A percentile compares a stretch with the other conserved stretches of the same genome.
Conservation (phyloP, 257 asterid species). For the Petunia secreta region DNA sequence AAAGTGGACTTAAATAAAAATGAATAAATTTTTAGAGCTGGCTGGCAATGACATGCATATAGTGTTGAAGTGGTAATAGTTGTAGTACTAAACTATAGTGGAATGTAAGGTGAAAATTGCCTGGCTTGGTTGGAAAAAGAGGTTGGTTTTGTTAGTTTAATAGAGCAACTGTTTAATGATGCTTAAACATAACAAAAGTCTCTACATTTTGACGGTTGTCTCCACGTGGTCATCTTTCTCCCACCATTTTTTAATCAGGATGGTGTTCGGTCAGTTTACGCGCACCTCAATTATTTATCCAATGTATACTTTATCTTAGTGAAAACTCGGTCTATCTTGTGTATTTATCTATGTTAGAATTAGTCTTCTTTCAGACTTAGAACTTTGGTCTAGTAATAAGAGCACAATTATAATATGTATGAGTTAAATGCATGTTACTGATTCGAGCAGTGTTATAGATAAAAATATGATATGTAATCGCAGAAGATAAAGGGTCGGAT, state of each 20-base stretch:
- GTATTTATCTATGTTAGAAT: too few relatives aligned
- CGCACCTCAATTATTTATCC: background rate
- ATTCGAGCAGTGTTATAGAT: too few relatives aligned
- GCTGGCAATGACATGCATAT: conserved; percentile 41
- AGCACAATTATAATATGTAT: too few relatives aligned
- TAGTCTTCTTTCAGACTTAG: too few relatives aligned
- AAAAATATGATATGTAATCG: too few relatives aligned
- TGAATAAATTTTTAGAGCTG: background rate
- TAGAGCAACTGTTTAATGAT: conserved; percentile 24
- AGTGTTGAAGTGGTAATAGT: conserved; percentile 3
- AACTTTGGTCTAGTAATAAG: too few relatives aligned
- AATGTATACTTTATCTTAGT: background rate
- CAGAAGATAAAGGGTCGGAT: too few relatives aligned
- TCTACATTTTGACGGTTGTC: conserved; percentile 32
- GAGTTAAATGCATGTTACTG: too few relatives aligned
- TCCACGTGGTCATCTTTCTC: conserved; percentile 46
- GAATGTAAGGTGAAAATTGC: conserved; percentile 43
- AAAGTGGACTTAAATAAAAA: conserved; percentile 26
- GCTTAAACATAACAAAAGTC: conserved; percentile 23
- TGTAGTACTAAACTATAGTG: conserved; percentile 32
- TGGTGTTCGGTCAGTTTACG: background rate
- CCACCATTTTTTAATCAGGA: background rate
- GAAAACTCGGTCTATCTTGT: background rate
- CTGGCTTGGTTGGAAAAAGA: conserved; percentile 63
- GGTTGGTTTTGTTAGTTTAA: conserved; percentile 30